A percentile compares a stretch with the other conserved stretches of the same genome.
Conservation (phyloP, 2,329 filamentous ascomycete species). For the Ophiocordyceps camponoti-rufipedis region DNA sequence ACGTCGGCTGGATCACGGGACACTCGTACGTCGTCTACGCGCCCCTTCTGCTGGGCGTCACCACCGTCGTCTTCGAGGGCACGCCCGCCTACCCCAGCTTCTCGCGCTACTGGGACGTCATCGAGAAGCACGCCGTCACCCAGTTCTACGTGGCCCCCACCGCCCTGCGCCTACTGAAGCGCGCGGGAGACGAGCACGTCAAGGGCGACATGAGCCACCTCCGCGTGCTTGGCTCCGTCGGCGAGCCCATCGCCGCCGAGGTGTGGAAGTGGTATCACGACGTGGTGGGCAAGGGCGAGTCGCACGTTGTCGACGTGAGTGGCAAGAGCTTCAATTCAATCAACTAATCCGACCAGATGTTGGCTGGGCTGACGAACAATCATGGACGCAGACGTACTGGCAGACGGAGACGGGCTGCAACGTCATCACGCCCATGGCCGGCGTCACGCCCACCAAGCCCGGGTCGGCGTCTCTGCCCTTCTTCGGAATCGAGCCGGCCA, state of each 20-base stretch:
- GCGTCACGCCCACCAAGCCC: constrained; percentile 90
- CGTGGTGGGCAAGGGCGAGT: constrained; percentile 79
- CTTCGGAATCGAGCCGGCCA: constrained; percentile 94
- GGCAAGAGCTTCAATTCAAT: background rate
- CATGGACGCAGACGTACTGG: constrained; percentile 69
- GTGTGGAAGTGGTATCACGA: constrained; percentile 99
- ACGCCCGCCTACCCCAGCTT: constrained; percentile 96
- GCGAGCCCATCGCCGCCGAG: constrained; percentile 92
- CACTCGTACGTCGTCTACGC: constrained; percentile 98
- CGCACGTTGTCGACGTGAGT: constrained; percentile 83
- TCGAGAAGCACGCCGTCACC: constrained; percentile 84
- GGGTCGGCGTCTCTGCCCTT: constrained; percentile 91
- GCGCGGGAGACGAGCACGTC: constrained; percentile 84
- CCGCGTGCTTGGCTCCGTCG: constrained; percentile 81
- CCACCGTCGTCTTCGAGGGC: constrained; percentile 94
- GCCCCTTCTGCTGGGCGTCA: constrained; percentile 76
- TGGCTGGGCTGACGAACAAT: constrained; percentile 5
- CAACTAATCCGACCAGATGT: background rate
- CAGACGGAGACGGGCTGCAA: constrained; percentile 97
- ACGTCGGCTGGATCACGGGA: constrained; percentile 97
- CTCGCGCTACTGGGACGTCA: constrained; percentile 97
- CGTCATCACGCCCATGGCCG: constrained; percentile 83
- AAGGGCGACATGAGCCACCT: constrained; percentile 78
- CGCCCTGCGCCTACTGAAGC: constrained; percentile 81
- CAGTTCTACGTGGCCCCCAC: constrained; percentile 98